Evolutionary conservation across 1,139 yeast genomes (phyloP).

Genomic region (Geotrichum fermentans): DNA sequence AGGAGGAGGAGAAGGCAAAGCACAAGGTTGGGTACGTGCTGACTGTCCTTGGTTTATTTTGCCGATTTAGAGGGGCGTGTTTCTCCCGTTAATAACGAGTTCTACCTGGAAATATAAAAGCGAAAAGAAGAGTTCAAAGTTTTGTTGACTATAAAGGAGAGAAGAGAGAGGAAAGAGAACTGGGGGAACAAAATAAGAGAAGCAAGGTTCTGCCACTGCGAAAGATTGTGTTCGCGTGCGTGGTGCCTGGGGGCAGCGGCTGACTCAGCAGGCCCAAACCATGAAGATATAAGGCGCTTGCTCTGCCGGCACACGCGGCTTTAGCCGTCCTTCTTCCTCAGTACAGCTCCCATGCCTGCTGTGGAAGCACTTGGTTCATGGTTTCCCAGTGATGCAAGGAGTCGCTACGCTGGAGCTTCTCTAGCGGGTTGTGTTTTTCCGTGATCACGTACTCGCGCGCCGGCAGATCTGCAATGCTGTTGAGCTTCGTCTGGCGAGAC

Average conservation of each 20-base stretch:
- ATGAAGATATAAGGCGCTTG: too few relatives aligned
- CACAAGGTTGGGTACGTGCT: too few relatives aligned
- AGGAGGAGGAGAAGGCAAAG: not conserved
- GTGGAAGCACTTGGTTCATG: constrained; percentile 6
- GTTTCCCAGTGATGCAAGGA: constrained; percentile 2
- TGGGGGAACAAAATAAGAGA: too few relatives aligned
- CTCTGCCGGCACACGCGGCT: too few relatives aligned
- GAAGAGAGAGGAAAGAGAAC: too few relatives aligned
- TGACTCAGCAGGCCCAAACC: too few relatives aligned
- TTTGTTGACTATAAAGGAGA: not conserved
- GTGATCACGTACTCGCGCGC: not conserved
- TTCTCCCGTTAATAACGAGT: not conserved
- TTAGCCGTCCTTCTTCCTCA: not conserved
- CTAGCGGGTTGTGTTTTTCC: not conserved
- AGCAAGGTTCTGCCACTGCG: too few relatives aligned
- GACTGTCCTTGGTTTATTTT: too few relatives aligned
- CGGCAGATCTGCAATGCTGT: not conserved
- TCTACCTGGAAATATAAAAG: not conserved
- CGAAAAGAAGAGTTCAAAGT: not conserved
- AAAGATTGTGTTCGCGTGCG: too few relatives aligned
- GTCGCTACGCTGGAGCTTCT: not conserved
- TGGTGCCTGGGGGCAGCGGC: too few relatives aligned
- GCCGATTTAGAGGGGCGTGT: too few relatives aligned
- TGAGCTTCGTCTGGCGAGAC: not conserved
- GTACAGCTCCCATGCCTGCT: constrained; percentile 7